Base-by-base conservation (phyloP, 2,329 filamentous ascomycete genomes). In the Penicillium sp. region DNA sequence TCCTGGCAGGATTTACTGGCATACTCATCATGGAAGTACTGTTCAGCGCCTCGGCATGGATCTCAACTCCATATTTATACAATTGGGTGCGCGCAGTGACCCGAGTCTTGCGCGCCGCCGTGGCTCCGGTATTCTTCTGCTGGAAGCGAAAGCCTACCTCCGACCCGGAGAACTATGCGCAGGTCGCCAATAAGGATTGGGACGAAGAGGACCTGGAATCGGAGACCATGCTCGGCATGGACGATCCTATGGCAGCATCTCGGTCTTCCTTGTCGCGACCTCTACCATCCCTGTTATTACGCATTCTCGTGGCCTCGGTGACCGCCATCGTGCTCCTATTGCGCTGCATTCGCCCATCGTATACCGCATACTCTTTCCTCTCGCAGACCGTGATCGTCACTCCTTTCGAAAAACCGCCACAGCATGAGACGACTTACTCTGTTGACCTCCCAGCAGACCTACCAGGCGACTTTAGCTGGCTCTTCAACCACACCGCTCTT, bases 1-100 rank as follows among this genome's bases (percentile, higher is more conserved):
- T 72, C 3, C 58, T 72, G 17, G 69, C 68, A 13, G 70, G 68
- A 24, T 47, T 72, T 44, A 61, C 65, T 5, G 66, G 68, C 9
- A 60, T 66, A 13, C 47, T 71, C 10, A 64, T 71, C 8, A 65
- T 68, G 26, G 67, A 68, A n/a, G 53, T 68, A 3, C 4, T 66
- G 4, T 68, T 71, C 19, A 44, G 63, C 35, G 60, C 55, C 3
- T 50, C 54, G 3, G 57, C 68, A 12, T 70, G 61, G 53, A 53
- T 69, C 24, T 47, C 61, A 2, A 68, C 62, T 1, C 68, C 68
- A 1, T 62, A 60, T 38, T 19, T 67, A 33, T 70, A 60, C 58
- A 64, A 68, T 28, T 58, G 49, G 49, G 58, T 61, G 3, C 42
- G 59, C 4, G 33, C 47, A 15, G 35, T 56, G 3, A 42, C 61